Conservation (phyloP, 805 yeast genomes). For the Candida tibetensis region DNA sequence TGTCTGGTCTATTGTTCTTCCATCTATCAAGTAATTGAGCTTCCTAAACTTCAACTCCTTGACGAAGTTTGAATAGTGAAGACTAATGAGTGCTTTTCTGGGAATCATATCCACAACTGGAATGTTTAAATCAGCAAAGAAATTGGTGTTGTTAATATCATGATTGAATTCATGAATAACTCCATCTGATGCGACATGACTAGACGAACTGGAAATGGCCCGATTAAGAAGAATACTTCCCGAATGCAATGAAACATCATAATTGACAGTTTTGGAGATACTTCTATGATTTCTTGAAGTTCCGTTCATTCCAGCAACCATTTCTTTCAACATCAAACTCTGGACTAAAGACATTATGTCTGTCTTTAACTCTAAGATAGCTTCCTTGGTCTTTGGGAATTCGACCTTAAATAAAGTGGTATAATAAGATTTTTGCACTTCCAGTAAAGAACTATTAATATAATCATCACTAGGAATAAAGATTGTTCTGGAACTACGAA, state of each 20-base stretch:
- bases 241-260: slow-evolving; percentile 10
- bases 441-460: slow-evolving; percentile 24
- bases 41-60: slow-evolving; percentile 65
- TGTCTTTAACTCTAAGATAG: slow-evolving; percentile 26
- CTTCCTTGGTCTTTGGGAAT: slow-evolving; percentile 23
- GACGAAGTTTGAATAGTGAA: slow-evolving; percentile 59
- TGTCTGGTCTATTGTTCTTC: slow-evolving; percentile 51
- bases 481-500: slow-evolving; percentile 25
- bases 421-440: slow-evolving; percentile 27
- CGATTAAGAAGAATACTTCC: slow-evolving; percentile 20
- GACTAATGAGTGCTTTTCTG: slow-evolving; percentile 34
- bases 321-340: slow-evolving; percentile 23
- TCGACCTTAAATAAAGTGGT: slow-evolving; percentile 3
- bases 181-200: slow-evolving; percentile 30
- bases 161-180: slow-evolving; percentile 24
- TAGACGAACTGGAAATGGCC: slow-evolving; percentile 14
- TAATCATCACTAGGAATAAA: slow-evolving; percentile 35
- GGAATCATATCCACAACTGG: slow-evolving; percentile 28
- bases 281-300: slow-evolving; percentile 14
- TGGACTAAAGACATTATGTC: slow-evolving; percentile 29
- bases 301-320: slow-evolving; percentile 30
- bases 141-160: slow-evolving; percentile 9
- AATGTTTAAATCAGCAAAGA: slow-evolving; percentile 21
- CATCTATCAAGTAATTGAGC: slow-evolving; percentile 55
- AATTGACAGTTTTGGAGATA: slow-evolving; percentile 11